Base-by-base conservation (phyloP, 1,284 basidiomycete species). In the Leccinum subrobustum region DNA sequence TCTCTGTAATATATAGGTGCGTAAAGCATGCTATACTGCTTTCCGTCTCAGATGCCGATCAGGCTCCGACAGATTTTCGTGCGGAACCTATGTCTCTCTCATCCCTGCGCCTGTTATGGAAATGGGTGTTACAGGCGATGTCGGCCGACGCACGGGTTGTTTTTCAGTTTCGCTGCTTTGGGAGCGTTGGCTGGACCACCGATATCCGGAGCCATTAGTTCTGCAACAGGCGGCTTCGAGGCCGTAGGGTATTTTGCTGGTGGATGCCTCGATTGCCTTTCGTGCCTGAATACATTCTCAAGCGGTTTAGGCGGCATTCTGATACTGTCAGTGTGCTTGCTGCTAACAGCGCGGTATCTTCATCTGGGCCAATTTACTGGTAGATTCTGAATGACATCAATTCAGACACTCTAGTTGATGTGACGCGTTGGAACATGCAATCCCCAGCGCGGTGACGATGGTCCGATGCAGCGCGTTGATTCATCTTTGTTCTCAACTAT, bases 141-240 rank as follows among this genome's bases (percentile, higher is more conserved):
- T 88, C 6, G 88, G 88, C 31, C 76, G 83, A 39, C 79, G 86
- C 14, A 73, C 80, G 3, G 86, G 1, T 82, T 87, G 76, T 78
- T 81, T 47, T 76, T 85, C 70, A 83, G 79, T 6, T 73, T 87
- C 56, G 65, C 81, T 16, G 76, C 81, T 0, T 55, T 82, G 33
- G 81, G 82, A 6, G 75, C 79, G 1, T 66, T 83, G 27, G 73
- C 70, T 8, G 82, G 83, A 1, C 77, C 81, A n/a, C 82, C 81
- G 1, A 81, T 84, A 58, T 78, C 80, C 1, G 83, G 83, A 1
- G 78, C 78, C 2, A 83, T 84, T 67, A 64, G 73, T 57, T 70
- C 63, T 52, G 63, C 56, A 58, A 74, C 39, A 68, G 76, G 8
- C 1, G 70, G 72, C 1, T 84, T 76, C 63, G 62, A 69, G 31